phyloP scores from a whole-genome alignment of 768 basidiomycete species.

The Mrakia hoshinonis region DNA sequence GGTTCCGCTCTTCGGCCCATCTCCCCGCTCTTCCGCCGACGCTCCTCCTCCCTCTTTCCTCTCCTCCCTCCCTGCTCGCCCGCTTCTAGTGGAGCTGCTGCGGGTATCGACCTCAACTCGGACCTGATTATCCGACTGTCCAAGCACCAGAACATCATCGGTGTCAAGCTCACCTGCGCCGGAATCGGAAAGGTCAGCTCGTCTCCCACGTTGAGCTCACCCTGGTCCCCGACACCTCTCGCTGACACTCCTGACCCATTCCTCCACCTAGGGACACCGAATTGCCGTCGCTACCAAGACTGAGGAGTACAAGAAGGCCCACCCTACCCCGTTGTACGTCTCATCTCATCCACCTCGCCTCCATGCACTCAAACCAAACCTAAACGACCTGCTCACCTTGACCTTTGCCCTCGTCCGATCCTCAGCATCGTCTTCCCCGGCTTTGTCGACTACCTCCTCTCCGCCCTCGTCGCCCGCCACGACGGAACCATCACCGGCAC shows the following conservation, averaged over 20 bases:
- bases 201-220: not conserved
- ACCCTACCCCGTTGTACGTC: constrained; percentile 24
- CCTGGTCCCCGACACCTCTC: not conserved
- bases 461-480: constrained; percentile 55
- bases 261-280: constrained; percentile 52
- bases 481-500: constrained; percentile 44
- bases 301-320: constrained; percentile 35
- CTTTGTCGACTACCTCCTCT: constrained; percentile 57
- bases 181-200: constrained; percentile 53
- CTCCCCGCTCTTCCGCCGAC: not conserved
- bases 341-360: constrained; percentile 32
- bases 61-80: constrained; percentile 32
- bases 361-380: not conserved
- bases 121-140: constrained; percentile 63
- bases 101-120: constrained; percentile 75
- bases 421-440: constrained; percentile 54
- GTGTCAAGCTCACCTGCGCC: constrained; percentile 72
- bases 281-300: constrained; percentile 51
- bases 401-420: constrained; percentile 33
- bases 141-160: constrained; percentile 73
- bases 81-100: constrained; percentile 39
- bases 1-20: too few species aligned
- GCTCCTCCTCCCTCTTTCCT: constrained; percentile 32
- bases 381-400: not conserved
- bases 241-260: not conserved